These are phyloP conservation scores for Benincasa hispida DNA, from an alignment of 306 rosid species.

Conservation along the genomic window DNA sequence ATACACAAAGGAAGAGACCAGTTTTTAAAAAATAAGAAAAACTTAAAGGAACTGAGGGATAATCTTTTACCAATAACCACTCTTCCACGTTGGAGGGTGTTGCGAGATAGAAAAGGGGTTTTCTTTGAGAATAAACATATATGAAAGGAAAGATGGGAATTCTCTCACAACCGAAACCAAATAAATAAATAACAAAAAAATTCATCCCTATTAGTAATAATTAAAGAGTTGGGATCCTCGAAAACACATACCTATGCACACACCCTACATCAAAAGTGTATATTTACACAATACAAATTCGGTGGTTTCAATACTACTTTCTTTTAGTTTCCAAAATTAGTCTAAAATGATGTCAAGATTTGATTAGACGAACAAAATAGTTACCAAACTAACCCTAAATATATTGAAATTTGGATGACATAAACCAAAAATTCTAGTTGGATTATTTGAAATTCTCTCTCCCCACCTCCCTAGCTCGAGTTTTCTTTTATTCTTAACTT, in stretches of 20 bases:
- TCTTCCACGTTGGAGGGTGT: neutral
- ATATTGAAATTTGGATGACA: neutral
- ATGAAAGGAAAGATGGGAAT: neutral
- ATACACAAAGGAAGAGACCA: neutral
- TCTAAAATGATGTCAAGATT: neutral
- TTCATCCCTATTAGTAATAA: neutral
- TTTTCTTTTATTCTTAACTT: neutral
- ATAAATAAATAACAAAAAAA: neutral
- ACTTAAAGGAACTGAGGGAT: neutral
- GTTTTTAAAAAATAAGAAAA: neutral
- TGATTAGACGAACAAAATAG: neutral
- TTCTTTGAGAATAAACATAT: neutral
- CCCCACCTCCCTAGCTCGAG: neutral
- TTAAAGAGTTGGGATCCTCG: neutral
- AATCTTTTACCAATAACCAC: neutral
- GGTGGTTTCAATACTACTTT: neutral
- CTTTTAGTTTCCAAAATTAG: neutral
- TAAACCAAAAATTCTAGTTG: neutral
- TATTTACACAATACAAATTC: no score
- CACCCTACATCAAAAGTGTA: neutral
- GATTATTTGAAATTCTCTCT: neutral
- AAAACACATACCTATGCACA: neutral
- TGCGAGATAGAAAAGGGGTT: neutral
- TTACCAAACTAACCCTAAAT: neutral
- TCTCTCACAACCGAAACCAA: neutral